phyloP scores from a whole-genome alignment of 2,329 filamentous ascomycete genomes.

The Tolypocladium cylindrosporum region DNA sequence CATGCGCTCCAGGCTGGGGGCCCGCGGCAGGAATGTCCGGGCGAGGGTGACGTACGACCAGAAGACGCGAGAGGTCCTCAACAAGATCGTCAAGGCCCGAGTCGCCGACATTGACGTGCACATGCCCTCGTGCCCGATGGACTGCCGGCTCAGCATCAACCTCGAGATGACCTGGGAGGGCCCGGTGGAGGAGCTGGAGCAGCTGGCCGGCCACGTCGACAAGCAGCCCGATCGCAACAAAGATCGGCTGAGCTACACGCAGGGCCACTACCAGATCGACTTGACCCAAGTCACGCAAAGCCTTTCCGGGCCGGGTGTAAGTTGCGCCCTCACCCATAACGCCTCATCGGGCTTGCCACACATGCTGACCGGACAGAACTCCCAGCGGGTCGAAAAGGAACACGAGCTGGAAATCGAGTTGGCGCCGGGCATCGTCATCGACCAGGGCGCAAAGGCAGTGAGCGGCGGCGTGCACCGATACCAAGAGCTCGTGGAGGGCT shows the following conservation, averaged over 20 bases:
- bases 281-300: slow-evolving; percentile 73
- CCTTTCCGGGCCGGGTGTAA: slow-evolving; percentile 24
- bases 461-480: slow-evolving; percentile 47
- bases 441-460: slow-evolving; percentile 52
- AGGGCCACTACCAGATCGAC: slow-evolving; percentile 82
- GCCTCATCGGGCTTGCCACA: background rate
- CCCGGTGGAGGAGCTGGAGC: slow-evolving; percentile 45
- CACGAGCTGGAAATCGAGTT: slow-evolving; percentile 79
- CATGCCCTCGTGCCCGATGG: slow-evolving; percentile 66
- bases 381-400: slow-evolving; percentile 45
- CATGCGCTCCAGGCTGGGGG: slow-evolving; percentile 46
- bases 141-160: slow-evolving; percentile 90
- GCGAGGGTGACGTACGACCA: slow-evolving; percentile 66
- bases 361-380: slow-evolving; percentile 18
- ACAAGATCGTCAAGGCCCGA: slow-evolving; percentile 86
- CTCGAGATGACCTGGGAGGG: slow-evolving; percentile 85
- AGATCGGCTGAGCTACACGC: slow-evolving; percentile 83
- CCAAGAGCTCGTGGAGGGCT: slow-evolving; percentile 57
- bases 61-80: slow-evolving; percentile 57
- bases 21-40: slow-evolving; percentile 33
- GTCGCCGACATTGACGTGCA: slow-evolving; percentile 81
- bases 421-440: slow-evolving; percentile 49
- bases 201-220: slow-evolving; percentile 24
- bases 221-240: slow-evolving; percentile 60
- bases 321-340: slow-evolving; percentile 8